phyloP scores from a whole-genome alignment of 108 stramenopile genomes.

The Skeletonema menzelii region DNA sequence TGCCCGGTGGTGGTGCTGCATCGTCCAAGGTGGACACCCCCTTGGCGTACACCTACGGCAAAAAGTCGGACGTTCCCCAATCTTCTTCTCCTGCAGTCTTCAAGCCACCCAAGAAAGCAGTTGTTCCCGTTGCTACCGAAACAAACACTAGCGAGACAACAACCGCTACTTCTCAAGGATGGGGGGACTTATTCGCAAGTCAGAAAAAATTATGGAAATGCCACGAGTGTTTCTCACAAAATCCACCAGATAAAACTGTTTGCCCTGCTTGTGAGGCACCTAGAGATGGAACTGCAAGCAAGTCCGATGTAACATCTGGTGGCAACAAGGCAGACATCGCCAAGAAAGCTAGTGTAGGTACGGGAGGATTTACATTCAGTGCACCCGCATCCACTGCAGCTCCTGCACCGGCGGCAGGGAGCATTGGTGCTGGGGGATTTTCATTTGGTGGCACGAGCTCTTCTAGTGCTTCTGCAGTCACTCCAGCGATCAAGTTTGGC shows the following conservation, averaged over 20 bases:
- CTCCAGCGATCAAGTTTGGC: background rate
- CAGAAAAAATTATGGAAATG: slow-evolving; percentile 64
- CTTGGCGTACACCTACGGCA: slow-evolving; percentile 21
- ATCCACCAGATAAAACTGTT: slow-evolving; percentile 9
- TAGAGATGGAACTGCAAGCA: slow-evolving; percentile 7
- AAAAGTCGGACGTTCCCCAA: background rate
- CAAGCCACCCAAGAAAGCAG: background rate
- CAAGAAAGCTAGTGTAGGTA: slow-evolving; percentile 15
- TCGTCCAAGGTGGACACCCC: slow-evolving; percentile 16
- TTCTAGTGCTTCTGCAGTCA: slow-evolving; percentile 1
- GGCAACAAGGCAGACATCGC: background rate
- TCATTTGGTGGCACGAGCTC: slow-evolving; percentile 6
- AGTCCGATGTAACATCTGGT: background rate
- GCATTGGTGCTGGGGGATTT: slow-evolving; percentile 12
- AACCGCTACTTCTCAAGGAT: slow-evolving; percentile 16
- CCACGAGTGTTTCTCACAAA: slow-evolving; percentile 28
- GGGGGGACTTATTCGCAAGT: slow-evolving; percentile 41
- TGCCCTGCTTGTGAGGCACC: slow-evolving; percentile 49
- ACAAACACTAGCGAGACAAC: background rate
- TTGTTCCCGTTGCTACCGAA: background rate
- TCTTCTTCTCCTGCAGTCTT: background rate
- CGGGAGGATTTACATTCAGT: slow-evolving; percentile 24
- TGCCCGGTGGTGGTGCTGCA: slow-evolving; percentile 33
- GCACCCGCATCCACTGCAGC: background rate
- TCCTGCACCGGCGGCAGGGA: slow-evolving; percentile 5